Percentiles rank a stretch among this genome's conserved stretches.
Conservation (phyloP, 768 basidiomycete genomes). For the Myochromella boudieri region DNA sequence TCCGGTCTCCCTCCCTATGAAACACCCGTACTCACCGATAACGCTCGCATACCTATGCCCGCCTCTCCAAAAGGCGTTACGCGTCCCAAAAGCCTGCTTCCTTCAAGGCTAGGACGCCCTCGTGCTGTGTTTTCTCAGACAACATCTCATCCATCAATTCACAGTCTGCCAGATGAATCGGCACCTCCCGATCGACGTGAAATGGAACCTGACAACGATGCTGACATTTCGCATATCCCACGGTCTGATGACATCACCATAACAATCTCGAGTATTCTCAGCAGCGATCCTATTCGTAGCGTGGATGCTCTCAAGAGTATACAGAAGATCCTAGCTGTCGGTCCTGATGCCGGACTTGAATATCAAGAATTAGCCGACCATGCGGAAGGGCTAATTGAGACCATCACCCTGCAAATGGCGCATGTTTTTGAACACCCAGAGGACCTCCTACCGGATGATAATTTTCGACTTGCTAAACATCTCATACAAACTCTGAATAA, state of each 20-base stretch:
- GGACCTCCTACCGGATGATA: constrained; percentile 70
- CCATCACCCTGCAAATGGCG: constrained; percentile 88
- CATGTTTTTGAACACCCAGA: constrained; percentile 86
- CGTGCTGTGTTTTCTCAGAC: constrained; percentile 45
- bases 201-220: constrained; percentile 35
- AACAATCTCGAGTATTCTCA: constrained; percentile 86
- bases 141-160: constrained; percentile 12
- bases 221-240: constrained; percentile 18
- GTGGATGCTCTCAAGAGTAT: constrained; percentile 94
- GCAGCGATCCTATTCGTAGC: constrained; percentile 80
- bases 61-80: constrained; percentile 44
- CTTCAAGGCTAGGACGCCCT: constrained; percentile 73
- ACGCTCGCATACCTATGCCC: constrained; percentile 27
- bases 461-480: constrained; percentile 95
- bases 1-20: constrained; percentile 35
- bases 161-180: too few species aligned
- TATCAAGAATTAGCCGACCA: constrained; percentile 81
- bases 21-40: constrained; percentile 38
- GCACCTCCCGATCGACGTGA: too few species aligned
- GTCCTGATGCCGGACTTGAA: constrained; percentile 70
- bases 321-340: constrained; percentile 79
- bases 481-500: constrained; percentile 95
- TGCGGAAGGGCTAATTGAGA: constrained; percentile 84
- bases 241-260: constrained; percentile 66
- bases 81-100: constrained; percentile 68